Evolutionary conservation across 2,329 filamentous ascomycete genomes (phyloP), one percentile per base, ranked within the genome.

Genomic region (Aspergillus sp.): DNA sequence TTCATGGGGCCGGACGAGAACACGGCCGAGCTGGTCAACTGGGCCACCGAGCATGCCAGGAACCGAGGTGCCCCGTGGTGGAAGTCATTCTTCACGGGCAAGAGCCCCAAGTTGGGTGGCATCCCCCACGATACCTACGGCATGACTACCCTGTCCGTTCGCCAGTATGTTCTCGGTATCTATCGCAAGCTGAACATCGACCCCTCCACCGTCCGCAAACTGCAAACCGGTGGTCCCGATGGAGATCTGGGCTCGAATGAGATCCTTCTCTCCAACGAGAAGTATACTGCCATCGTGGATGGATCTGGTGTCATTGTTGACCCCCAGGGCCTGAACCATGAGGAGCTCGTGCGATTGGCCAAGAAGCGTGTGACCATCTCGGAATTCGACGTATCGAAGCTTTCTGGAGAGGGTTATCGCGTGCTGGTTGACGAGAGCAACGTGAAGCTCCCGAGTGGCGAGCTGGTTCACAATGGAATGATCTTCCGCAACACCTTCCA

Each of bases 71-170:
- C 95, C 4, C 92, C 92, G 29, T 99, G 94, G 92, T 99, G 95
- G 95, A 99, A 99, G 84, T 99, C 95, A 0, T 99, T 99, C 86
- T 99, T 99, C 84, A 99, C 95, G 2, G 95, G 95, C 72, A 99
- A 99, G 84, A 96, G 92, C 68, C 95, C 92, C 55, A 95, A 90
- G 78, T 85, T 99, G 14, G 95, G 95, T 64, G 95, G 95, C 73
- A 99, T 99, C 67, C 95, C 95, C 42, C 95, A 99, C 77, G 95
- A 99, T 75, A 80, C 83, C 46, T 99, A 99, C 73, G 95, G 95
- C 70, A 99, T 99, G 95, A 99, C 95, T 0, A 98, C 95, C 0
- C 80, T 98, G 58, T 97, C 93, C 6, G 94, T 99, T 53, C 92
- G 95, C 50, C 92, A 99, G 78, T 99, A 96, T 69, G 91, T 99